Percentiles rank a stretch among this genome's conserved stretches.
These are phyloP conservation scores for Phoma sp. DNA, from an alignment of 2,329 filamentous ascomycete genomes.

Conservation along the genomic window DNA sequence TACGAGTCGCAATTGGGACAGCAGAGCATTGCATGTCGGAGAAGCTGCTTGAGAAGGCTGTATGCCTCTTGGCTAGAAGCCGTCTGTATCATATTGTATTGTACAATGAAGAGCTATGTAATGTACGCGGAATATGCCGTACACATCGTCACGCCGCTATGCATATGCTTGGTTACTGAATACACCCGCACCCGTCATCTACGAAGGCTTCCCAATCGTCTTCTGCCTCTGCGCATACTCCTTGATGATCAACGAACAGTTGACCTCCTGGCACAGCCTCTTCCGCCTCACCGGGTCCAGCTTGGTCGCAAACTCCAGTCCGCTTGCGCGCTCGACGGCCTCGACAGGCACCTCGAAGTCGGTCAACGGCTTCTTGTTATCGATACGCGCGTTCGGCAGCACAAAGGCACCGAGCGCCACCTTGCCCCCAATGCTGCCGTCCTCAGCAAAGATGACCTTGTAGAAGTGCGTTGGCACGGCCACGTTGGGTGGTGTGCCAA, in stretches of 20 bases:
- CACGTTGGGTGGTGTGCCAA: slow-evolving; percentile 89
- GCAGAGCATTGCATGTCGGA: background rate
- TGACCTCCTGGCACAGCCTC: slow-evolving; percentile 84
- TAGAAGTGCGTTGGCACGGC: slow-evolving; percentile 99
- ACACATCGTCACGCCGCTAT: slow-evolving; percentile 10
- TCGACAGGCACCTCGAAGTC: slow-evolving; percentile 97
- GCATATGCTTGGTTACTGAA: slow-evolving; percentile 12
- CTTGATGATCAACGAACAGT: slow-evolving; percentile 80
- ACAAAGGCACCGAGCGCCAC: slow-evolving; percentile 95
- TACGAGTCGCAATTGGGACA: slow-evolving; percentile 1
- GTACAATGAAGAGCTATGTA: slow-evolving; percentile 25
- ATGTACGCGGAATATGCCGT: background rate
- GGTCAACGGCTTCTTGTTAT: slow-evolving; percentile 82
- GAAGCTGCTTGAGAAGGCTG: background rate
- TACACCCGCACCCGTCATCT: background rate
- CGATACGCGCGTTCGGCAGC: slow-evolving; percentile 86
- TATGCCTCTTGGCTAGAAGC: background rate
- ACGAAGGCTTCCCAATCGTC: slow-evolving; percentile 42
- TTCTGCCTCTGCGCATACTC: slow-evolving; percentile 72
- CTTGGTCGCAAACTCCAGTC: slow-evolving; percentile 86
- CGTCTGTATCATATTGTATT: slow-evolving; percentile 35
- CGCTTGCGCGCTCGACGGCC: slow-evolving; percentile 88
- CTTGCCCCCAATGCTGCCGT: slow-evolving; percentile 65
- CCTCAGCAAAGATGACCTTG: slow-evolving; percentile 97
- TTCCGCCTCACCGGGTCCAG: slow-evolving; percentile 75